Evolutionary conservation across 306 rosid genomes (phyloP).

Genomic region (Acmispon strigosus): DNA sequence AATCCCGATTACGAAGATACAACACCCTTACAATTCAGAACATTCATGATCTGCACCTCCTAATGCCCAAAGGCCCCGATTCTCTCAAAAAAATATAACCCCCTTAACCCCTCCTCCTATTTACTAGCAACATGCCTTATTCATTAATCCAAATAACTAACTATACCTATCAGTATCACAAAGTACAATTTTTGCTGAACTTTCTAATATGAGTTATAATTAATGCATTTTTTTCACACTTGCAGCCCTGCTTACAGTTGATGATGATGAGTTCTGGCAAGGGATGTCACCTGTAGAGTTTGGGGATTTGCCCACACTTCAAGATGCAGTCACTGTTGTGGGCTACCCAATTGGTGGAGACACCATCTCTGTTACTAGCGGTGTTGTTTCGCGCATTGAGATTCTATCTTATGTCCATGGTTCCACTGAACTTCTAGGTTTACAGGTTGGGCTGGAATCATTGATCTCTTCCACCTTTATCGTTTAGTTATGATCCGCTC

Average conservation of each 20-base stretch:
- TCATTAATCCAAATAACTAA: too few relatives aligned
- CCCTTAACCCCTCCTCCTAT: too few relatives aligned
- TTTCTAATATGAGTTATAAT: constrained; percentile 13
- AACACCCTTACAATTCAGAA: too few relatives aligned
- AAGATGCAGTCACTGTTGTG: constrained; percentile 93
- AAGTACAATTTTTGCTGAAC: neutral
- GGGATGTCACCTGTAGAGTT: constrained; percentile 86
- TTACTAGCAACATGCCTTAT: too few relatives aligned
- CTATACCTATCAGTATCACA: neutral
- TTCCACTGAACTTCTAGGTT: constrained; percentile 90
- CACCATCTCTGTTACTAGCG: constrained; percentile 97
- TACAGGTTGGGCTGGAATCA: constrained; percentile 58
- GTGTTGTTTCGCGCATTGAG: constrained; percentile 93
- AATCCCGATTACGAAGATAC: too few relatives aligned
- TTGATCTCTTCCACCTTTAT: neutral
- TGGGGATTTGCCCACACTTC: constrained; percentile 81
- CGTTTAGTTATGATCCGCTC: neutral
- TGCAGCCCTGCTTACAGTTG: constrained; percentile 87
- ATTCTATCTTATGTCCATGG: constrained; percentile 93
- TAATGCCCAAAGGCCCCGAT: too few relatives aligned
- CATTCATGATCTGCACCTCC: too few relatives aligned
- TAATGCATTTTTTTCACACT: constrained; percentile 22
- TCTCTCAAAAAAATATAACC: too few relatives aligned
- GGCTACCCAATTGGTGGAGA: constrained; percentile 98
- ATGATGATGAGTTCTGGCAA: constrained; percentile 89